Evolutionary conservation across 140 eudicot genomes (phyloP).

Genomic region (Anethum foeniculum): DNA sequence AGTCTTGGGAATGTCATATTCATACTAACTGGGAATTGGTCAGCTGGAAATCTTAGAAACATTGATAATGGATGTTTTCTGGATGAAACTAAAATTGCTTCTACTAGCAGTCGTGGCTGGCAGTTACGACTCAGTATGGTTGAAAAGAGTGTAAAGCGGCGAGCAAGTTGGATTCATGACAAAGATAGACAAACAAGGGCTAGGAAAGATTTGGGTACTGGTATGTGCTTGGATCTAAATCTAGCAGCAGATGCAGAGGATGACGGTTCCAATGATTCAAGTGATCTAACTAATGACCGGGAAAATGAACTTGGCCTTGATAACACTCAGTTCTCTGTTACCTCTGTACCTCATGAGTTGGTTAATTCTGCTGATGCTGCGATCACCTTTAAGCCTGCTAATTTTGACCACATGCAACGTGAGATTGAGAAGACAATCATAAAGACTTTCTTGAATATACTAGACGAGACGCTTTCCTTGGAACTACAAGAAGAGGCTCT

Average conservation of each 20-base stretch:
- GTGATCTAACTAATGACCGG: conserved; percentile 67
- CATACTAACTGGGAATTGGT: conserved; percentile 84
- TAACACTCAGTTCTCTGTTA: conserved; percentile 33
- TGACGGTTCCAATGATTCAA: conserved; percentile 76
- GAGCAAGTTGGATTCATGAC: conserved; percentile 53
- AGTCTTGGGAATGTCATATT: conserved; percentile 83
- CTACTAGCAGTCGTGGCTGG: conserved; percentile 51
- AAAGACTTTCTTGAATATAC: conserved; percentile 31
- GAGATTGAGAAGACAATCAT: conserved; percentile 63
- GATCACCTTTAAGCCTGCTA: conserved; percentile 63
- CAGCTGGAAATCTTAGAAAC: conserved; percentile 21
- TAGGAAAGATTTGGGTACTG: conserved; percentile 49
- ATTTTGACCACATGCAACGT: conserved; percentile 34
- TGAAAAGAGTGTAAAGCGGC: conserved; percentile 49
- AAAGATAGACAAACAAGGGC: conserved; percentile 36
- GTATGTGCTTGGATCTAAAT: conserved; percentile 73
- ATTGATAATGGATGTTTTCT: conserved; percentile 19
- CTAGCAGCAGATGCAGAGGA: conserved; percentile 53
- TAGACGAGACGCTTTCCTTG: conserved; percentile 41
- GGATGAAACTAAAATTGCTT: conserved; percentile 53
- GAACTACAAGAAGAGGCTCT: conserved; percentile 58
- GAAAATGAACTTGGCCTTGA: conserved; percentile 49
- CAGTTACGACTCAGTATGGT: conserved; percentile 49
- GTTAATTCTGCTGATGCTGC: conserved; percentile 54
- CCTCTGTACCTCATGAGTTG: conserved; percentile 63